Percentiles rank a stretch among this genome's conserved stretches.
Evolutionary conservation across 129 eudicot genomes (phyloP).

Genomic region (Escallonia herrerae): DNA sequence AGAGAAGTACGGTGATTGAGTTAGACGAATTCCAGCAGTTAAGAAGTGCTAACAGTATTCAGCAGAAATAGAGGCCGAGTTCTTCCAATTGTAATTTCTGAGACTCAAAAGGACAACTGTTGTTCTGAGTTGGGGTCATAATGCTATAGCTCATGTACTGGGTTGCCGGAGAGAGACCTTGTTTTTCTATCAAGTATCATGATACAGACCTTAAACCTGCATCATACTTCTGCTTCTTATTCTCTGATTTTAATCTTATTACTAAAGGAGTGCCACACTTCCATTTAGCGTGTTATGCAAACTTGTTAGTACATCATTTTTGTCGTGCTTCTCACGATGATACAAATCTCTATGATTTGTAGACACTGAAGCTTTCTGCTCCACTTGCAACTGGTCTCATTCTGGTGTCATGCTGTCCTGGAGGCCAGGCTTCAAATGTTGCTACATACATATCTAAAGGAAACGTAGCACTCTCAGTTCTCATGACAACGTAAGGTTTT

Average conservation of each 20-base stretch:
- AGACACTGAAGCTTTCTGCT: slow-evolving; percentile 80
- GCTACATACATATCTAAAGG: slow-evolving; percentile 97
- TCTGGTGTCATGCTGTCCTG: slow-evolving; percentile 98
- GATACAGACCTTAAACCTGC: too few relatives aligned
- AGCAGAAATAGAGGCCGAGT: too few relatives aligned
- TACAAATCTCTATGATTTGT: slow-evolving; percentile 18
- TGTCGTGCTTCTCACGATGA: too few relatives aligned
- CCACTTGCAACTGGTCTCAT: slow-evolving; percentile 99
- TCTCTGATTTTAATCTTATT: too few relatives aligned
- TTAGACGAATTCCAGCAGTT: too few relatives aligned
- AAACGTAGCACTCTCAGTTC: slow-evolving; percentile 98
- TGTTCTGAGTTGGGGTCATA: too few relatives aligned
- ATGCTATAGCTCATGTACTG: not conserved
- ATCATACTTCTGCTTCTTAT: too few relatives aligned
- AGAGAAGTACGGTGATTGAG: too few relatives aligned
- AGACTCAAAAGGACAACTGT: too few relatives aligned
- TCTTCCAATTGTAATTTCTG: too few relatives aligned
- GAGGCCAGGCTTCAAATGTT: slow-evolving; percentile 99
- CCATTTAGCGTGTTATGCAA: not conserved
- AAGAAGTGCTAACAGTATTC: too few relatives aligned
- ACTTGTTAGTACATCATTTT: not conserved
- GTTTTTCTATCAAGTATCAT: too few relatives aligned
- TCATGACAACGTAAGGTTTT: slow-evolving; percentile 93
- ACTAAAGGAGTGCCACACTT: not conserved
- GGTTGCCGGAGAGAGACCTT: not conserved